Percentiles rank a stretch among this genome's conserved stretches.
phyloP scores from a whole-genome alignment of 495 filamentous ascomycete species.

The Penicillium dipodomyicola region DNA sequence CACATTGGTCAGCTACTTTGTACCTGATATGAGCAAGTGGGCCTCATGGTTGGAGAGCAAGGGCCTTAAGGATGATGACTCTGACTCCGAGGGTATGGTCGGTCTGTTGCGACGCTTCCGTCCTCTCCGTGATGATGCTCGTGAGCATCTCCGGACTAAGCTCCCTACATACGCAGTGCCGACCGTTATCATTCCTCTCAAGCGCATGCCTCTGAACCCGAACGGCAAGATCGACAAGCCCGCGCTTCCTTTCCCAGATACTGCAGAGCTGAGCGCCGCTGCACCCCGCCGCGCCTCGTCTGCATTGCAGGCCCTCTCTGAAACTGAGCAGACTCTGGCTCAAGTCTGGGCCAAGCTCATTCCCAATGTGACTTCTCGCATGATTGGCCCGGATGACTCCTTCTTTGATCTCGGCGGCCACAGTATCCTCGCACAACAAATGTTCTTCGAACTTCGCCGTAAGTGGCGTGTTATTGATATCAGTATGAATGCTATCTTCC shows the following conservation, averaged over 20 bases:
- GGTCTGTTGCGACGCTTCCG: conserved; percentile 62
- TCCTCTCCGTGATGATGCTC: conserved; percentile 68
- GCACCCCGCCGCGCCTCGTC: conserved; percentile 40
- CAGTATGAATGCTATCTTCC: conserved; percentile 73
- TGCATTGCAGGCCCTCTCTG: conserved; percentile 44
- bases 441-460: conserved; percentile 67
- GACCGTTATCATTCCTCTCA: conserved; percentile 72
- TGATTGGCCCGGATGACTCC: conserved; percentile 60
- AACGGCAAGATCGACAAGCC: conserved; percentile 95
- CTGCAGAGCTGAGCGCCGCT: conserved; percentile 52
- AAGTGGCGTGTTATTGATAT: conserved; percentile 65
- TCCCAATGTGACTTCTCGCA: conserved; percentile 52
- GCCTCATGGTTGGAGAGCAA: conserved; percentile 59
- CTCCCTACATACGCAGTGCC: conserved; percentile 83
- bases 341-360: conserved; percentile 63
- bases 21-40: conserved; percentile 78
- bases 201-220: conserved; percentile 82
- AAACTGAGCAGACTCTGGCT: conserved; percentile 66
- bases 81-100: conserved; percentile 51
- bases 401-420: conserved; percentile 93
- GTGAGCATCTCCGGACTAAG: conserved; percentile 69
- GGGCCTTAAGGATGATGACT: conserved; percentile 48
- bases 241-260: conserved; percentile 86
- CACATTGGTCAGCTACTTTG: conserved; percentile 85
- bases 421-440: conserved; percentile 80